Base-by-base conservation (phyloP, 148 eudicot species). In the Nyssa sinensis region DNA sequence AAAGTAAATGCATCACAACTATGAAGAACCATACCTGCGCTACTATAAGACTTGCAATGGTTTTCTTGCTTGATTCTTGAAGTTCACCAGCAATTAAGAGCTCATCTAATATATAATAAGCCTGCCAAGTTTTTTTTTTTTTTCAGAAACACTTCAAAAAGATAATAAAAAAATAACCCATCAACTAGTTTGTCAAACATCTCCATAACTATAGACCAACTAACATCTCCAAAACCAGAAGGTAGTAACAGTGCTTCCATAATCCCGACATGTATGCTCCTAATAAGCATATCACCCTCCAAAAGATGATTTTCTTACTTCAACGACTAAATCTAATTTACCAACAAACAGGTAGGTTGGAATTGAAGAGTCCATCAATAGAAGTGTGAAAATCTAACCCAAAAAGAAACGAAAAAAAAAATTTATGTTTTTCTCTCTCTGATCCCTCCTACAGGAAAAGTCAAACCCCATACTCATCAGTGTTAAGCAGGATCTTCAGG, bases 1-100 rank as follows among this genome's bases (percentile, higher is more conserved):
- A 29, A 9, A 41, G 25, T 31, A 62, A 3, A 25, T 17, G 30
- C 3, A 32, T 33, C 29, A 12, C 21, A 13, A 30, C 16, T 41
- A 62, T 29, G 13, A 47, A 24, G 34, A 60, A 70, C 39, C 58
- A 49, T 78, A 94, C 98, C 93, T 94, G 98, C 34, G 98, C 89
- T 67, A 90, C 98, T 70, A 94, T 81, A 66, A 94, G 74, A 39
- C 98, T 92, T 27, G 89, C 90, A 77, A 94, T 89, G 28, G 96
- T 81, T 80, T 90, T 94, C 93, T 94, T 94, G 86, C 97, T 94
- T 1, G 97, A 85, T 74, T 94, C 98, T 87, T 92, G 98, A 78
- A 94, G 88, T 82, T 94, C 98, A 57, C 97, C 98, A 75, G 98
- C 98, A 64, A 92, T 92, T 67, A 94, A 75, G 71, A 94, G 81